phyloP scores from a whole-genome alignment of 148 eudicot genomes.

The Rhododendron simsii region DNA sequence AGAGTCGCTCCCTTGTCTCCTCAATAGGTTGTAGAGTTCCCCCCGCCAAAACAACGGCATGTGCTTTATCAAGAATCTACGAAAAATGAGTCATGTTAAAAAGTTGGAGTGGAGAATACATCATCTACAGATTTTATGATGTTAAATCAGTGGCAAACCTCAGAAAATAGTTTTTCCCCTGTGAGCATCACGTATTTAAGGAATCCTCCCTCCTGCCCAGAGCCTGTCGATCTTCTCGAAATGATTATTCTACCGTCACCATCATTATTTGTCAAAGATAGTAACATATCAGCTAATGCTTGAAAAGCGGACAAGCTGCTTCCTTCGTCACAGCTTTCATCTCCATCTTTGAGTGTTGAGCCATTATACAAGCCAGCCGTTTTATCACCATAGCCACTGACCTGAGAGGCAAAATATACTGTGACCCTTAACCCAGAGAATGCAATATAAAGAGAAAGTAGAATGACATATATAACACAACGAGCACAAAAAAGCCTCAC shows the following conservation, averaged over 20 bases:
- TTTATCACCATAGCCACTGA: constrained; percentile 88
- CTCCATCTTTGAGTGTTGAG: constrained; percentile 21
- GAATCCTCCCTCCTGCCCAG: constrained; percentile 53
- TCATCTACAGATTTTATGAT: not conserved
- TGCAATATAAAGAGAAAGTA: not conserved
- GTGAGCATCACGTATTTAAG: constrained; percentile 95
- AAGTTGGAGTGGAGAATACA: not conserved
- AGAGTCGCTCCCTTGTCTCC: constrained; percentile 83
- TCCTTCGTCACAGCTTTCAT: constrained; percentile 34
- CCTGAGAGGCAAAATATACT: constrained; percentile 37
- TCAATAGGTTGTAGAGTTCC: constrained; percentile 95
- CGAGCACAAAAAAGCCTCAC: constrained; percentile 21
- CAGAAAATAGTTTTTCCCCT: constrained; percentile 82
- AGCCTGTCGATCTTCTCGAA: constrained; percentile 39
- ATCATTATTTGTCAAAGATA: constrained; percentile 66
- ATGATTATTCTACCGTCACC: constrained; percentile 80
- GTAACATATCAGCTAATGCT: constrained; percentile 62
- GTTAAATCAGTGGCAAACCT: constrained; percentile 45
- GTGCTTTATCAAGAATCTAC: constrained; percentile 78
- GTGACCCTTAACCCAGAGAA: not conserved
- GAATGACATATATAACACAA: not conserved
- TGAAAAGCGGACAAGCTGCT: constrained; percentile 74
- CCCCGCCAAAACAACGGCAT: constrained; percentile 79
- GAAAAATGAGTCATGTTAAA: constrained; percentile 2
- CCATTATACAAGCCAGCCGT: constrained; percentile 29